Evolutionary conservation across 495 filamentous ascomycete genomes (phyloP).

Genomic region (Tuber brumale): DNA sequence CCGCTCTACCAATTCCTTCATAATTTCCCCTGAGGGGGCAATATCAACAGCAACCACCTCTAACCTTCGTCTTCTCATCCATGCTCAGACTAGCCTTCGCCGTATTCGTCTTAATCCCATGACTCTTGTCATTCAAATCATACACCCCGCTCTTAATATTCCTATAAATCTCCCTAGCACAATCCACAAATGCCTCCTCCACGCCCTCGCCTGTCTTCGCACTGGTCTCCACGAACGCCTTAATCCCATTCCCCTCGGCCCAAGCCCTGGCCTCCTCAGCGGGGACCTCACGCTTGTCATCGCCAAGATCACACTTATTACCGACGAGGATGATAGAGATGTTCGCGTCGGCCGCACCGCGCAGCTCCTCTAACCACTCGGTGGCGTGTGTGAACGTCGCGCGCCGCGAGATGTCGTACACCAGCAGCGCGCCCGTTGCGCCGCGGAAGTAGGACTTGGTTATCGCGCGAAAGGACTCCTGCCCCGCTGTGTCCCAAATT

Average conservation of each 20-base stretch:
- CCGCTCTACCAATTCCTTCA: conserved; percentile 15
- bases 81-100: conserved; percentile 38
- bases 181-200: conserved; percentile 84
- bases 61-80: conserved; percentile 34
- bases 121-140: conserved; percentile 86
- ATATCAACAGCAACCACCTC: conserved; percentile 35
- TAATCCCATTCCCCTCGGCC: conserved; percentile 72
- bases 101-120: conserved; percentile 68
- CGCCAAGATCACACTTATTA: conserved; percentile 81
- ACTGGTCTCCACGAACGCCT: conserved; percentile 90
- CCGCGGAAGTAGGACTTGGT: conserved; percentile 94
- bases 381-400: conserved; percentile 79
- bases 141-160: conserved; percentile 92
- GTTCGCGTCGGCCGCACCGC: conserved; percentile 84
- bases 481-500: conserved; percentile 94
- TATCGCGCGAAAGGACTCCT: conserved; percentile 74
- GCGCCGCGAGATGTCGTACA: conserved; percentile 85
- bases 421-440: conserved; percentile 81
- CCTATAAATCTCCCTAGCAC: conserved; percentile 86
- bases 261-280: conserved; percentile 75
- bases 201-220: conserved; percentile 92
- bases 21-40: conserved; percentile 9
- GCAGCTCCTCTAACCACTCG: conserved; percentile 85
- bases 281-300: conserved; percentile 65
- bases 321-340: conserved; percentile 92